Evolutionary conservation across 1,284 basidiomycete species (phyloP).

Genomic region (Pterulicium gracile): DNA sequence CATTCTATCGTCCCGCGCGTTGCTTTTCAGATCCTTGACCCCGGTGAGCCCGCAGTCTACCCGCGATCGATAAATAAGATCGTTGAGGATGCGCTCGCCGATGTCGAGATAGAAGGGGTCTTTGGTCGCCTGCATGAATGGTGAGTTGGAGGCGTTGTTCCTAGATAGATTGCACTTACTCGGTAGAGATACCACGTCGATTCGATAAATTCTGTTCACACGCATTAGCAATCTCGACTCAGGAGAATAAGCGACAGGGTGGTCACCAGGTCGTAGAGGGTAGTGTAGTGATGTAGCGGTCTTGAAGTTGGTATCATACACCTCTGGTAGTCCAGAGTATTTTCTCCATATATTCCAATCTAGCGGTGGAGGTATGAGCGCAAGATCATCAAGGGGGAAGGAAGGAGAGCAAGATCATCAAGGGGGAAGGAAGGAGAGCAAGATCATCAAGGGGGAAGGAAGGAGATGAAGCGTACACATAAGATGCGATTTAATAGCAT

Average conservation of each 20-base stretch:
- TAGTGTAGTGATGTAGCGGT: slow-evolving; percentile 73
- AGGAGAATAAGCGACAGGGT: not conserved
- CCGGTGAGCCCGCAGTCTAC: slow-evolving; percentile 81
- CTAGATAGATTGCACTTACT: slow-evolving; percentile 32
- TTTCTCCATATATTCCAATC: slow-evolving; percentile 88
- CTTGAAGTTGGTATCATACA: slow-evolving; percentile 72
- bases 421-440: slow-evolving; percentile 3
- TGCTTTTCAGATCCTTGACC: slow-evolving; percentile 71
- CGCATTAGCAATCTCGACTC: slow-evolving; percentile 7
- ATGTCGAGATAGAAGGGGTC: slow-evolving; percentile 89
- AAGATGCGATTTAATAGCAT: slow-evolving; percentile 79
- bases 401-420: slow-evolving; percentile 4
- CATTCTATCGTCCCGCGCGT: slow-evolving; percentile 82
- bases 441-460: too few species aligned
- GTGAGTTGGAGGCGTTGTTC: slow-evolving; percentile 5
- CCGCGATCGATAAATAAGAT: slow-evolving; percentile 64
- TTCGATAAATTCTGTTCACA: slow-evolving; percentile 69
- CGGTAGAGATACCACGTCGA: slow-evolving; percentile 91
- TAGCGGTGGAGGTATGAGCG: slow-evolving; percentile 20
- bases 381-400: not conserved
- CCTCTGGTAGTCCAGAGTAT: slow-evolving; percentile 80
- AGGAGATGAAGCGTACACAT: too few species aligned
- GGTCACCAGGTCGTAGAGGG: slow-evolving; percentile 65
- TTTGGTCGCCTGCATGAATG: slow-evolving; percentile 64
- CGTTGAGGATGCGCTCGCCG: slow-evolving; percentile 73